phyloP scores from a whole-genome alignment of 441 rosid genomes.

The Gossypium schwendimanii region DNA sequence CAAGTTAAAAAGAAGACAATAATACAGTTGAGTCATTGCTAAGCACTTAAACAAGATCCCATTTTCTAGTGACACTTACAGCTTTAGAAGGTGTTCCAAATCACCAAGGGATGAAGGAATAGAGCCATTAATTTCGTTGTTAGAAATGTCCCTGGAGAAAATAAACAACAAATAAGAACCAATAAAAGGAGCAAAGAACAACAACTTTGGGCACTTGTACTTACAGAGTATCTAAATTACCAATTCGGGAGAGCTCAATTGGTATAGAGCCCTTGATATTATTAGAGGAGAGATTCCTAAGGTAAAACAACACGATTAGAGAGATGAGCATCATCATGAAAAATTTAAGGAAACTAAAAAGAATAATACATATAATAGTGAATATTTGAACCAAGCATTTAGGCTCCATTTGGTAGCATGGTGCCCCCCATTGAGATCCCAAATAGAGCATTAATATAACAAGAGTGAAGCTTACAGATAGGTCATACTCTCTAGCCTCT shows the following conservation, averaged over 20 bases:
- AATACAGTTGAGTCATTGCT: background rate
- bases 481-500: conserved; percentile 83
- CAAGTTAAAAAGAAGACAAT: background rate
- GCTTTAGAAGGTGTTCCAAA: conserved; percentile 83
- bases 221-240: conserved; percentile 85
- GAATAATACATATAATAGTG: background rate
- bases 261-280: conserved; percentile 68
- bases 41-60: background rate
- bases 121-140: conserved; percentile 64
- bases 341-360: background rate
- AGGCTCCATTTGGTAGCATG: background rate
- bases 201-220: conserved; percentile 18
- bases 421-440: background rate
- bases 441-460: background rate
- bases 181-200: background rate
- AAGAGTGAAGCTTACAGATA: conserved; percentile 52
- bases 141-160: conserved; percentile 65
- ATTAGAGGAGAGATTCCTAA: conserved; percentile 80
- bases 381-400: background rate
- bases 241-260: conserved; percentile 77
- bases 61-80: conserved; percentile 42
- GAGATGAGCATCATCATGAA: background rate
- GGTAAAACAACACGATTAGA: background rate
- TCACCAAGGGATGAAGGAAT: conserved; percentile 90
- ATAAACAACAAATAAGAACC: background rate